phyloP scores from a whole-genome alignment of 768 basidiomycete genomes.

The Hebeloma cylindrosporum region DNA sequence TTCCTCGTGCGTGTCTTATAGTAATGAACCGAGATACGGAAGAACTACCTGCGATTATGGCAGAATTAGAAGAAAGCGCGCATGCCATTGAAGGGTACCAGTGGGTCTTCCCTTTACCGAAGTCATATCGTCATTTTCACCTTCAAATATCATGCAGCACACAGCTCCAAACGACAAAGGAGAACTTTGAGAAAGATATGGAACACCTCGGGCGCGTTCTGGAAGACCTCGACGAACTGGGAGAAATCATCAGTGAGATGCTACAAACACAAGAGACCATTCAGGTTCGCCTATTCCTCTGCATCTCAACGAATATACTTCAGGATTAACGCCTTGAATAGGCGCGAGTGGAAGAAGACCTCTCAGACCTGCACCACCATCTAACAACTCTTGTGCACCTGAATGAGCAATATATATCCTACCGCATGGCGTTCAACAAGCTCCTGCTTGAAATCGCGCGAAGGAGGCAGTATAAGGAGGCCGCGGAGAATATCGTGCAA shows the following conservation, averaged over 20 bases:
- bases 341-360: slow-evolving; percentile 52
- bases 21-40: slow-evolving; percentile 83
- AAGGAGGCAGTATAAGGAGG: slow-evolving; percentile 64
- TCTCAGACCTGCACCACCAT: slow-evolving; percentile 59
- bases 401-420: slow-evolving; percentile 64
- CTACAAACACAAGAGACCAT: slow-evolving; percentile 64
- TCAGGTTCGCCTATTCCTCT: slow-evolving; percentile 49
- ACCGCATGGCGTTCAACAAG: slow-evolving; percentile 72
- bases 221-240: slow-evolving; percentile 72
- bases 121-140: slow-evolving; percentile 2
- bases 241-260: slow-evolving; percentile 80
- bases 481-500: slow-evolving; percentile 60
- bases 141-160: slow-evolving; percentile 41
- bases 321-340: slow-evolving; percentile 30
- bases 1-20: too few species aligned
- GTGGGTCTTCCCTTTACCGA: slow-evolving; percentile 39
- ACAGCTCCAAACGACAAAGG: slow-evolving; percentile 45
- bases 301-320: too few species aligned
- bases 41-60: slow-evolving; percentile 72
- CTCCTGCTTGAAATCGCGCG: slow-evolving; percentile 73
- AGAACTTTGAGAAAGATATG: slow-evolving; percentile 45
- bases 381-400: slow-evolving; percentile 63
- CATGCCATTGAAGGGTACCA: slow-evolving; percentile 52
- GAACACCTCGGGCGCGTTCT: slow-evolving; percentile 50
- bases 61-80: slow-evolving; percentile 64